phyloP scores from a whole-genome alignment of 345 rosid species.

The Acer campestre region DNA sequence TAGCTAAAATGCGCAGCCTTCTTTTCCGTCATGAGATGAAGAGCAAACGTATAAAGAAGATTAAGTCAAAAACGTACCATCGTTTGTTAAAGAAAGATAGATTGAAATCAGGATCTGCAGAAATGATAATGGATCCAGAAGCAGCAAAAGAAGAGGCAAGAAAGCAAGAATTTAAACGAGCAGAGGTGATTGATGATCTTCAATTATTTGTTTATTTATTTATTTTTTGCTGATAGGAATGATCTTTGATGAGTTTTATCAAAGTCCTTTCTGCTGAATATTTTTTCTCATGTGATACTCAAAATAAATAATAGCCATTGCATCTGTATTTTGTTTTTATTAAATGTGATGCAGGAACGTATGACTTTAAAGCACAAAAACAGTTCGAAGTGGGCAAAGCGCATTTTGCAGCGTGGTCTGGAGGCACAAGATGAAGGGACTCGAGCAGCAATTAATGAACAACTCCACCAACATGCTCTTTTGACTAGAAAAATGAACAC shows the following conservation, averaged over 20 bases:
- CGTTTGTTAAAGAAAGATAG: slow-evolving; percentile 73
- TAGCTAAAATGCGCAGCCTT: slow-evolving; percentile 86
- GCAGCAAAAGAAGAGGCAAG: slow-evolving; percentile 75
- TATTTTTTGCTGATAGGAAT: not conserved
- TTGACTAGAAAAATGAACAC: slow-evolving; percentile 90
- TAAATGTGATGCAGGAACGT: slow-evolving; percentile 63
- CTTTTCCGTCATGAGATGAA: slow-evolving; percentile 90
- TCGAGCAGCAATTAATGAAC: slow-evolving; percentile 81
- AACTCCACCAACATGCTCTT: slow-evolving; percentile 67
- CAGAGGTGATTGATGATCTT: slow-evolving; percentile 58
- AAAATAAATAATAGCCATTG: not conserved
- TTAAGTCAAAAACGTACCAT: slow-evolving; percentile 86
- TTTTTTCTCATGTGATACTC: not conserved
- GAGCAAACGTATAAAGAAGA: slow-evolving; percentile 80
- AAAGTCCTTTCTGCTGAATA: not conserved
- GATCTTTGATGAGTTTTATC: not conserved
- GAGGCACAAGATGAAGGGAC: slow-evolving; percentile 76
- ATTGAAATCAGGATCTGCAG: slow-evolving; percentile 45
- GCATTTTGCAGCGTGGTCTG: slow-evolving; percentile 73
- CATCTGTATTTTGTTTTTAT: slow-evolving; percentile 15
- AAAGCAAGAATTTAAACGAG: slow-evolving; percentile 76
- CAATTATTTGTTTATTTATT: no score
- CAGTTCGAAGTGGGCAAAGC: slow-evolving; percentile 80
- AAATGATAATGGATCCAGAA: slow-evolving; percentile 75
- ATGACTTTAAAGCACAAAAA: slow-evolving; percentile 82